Percentiles rank a stretch among this genome's conserved stretches.
These are phyloP conservation scores for Anaeramoeba flamelloides DNA, from an alignment of 78 protist species.

Conservation along the genomic window DNA sequence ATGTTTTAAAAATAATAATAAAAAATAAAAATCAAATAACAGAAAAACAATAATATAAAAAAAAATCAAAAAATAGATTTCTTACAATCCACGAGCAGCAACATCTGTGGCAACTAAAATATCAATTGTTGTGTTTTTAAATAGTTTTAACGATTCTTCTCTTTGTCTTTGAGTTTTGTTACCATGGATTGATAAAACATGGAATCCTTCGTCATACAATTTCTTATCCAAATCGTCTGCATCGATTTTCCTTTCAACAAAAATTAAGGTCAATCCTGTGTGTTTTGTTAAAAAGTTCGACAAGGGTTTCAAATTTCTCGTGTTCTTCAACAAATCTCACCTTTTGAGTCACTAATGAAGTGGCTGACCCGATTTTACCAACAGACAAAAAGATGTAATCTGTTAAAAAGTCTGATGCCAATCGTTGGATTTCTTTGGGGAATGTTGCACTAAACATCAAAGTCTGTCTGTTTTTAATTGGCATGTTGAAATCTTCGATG, in stretches of 20 bases:
- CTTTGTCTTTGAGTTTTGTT: conserved; percentile 90
- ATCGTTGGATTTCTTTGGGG: conserved; percentile 76
- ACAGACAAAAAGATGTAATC: conserved; percentile 72
- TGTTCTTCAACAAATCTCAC: too few species aligned
- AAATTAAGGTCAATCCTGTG: conserved; percentile 36
- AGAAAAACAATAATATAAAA: too few species aligned
- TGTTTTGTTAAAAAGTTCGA: too few species aligned
- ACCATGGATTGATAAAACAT: conserved; percentile 81
- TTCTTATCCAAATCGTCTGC: conserved; percentile 67
- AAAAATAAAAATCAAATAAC: too few species aligned
- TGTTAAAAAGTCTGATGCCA: conserved; percentile 77
- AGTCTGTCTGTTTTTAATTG: conserved; percentile 63
- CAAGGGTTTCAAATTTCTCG: too few species aligned
- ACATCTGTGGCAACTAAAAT: conserved; percentile 92
- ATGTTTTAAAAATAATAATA: too few species aligned
- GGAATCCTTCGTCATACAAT: conserved; percentile 34
- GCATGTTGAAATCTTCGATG: too few species aligned
- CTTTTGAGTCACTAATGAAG: too few species aligned
- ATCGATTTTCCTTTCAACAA: conserved; percentile 69
- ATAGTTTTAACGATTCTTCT: conserved; percentile 61
- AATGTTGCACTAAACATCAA: conserved; percentile 96
- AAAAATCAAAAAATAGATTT: too few species aligned
- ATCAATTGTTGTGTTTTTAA: too few species aligned
- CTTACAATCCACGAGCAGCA: conserved; percentile 89
- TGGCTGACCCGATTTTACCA: conserved; percentile 88